Base-by-base conservation (phyloP, 2,329 filamentous ascomycete genomes). In the Microcyclosporella mali region DNA sequence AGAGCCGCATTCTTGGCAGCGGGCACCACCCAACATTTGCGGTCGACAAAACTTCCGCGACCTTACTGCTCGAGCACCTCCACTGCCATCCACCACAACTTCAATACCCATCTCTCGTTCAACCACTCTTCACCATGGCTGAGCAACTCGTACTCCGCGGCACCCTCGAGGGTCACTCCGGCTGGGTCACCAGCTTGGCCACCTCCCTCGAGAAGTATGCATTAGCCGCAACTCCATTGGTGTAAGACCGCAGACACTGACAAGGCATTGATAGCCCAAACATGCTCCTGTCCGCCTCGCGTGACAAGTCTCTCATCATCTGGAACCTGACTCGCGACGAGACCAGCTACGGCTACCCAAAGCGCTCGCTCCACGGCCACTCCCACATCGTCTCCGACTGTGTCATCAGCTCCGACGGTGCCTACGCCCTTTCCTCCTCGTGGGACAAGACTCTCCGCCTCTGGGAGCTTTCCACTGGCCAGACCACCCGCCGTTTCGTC, bases 381-480 rank as follows among this genome's bases (percentile, higher is more conserved):
- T 95, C 89, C 57, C 92, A 98, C 84, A 98, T 98, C 72, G 89
- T 98, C 70, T 97, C 92, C 72, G 92, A 98, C 85, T 97, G 92
- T 77, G 92, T 98, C 62, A 98, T 98, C 81, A 97, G 90, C 68
- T 97, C 92, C 59, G 92, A 98, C 73, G 92, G 92, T 72, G 90
- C 92, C 70, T 98, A 98, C 74, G 92, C 92, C 68, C 86, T 98
- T 66, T 97, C 92, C 63, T 85, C 90, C 60, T 97, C 92, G 56
- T 98, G 92, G 92, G 92, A 98, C 79, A 97, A 95, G 88, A 95
- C 90, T 60, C 88, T 98, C 69, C 90, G 92, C 66, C 85, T 98
- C 57, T 98, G 92, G 92, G 92, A 97, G 83, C 88, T 98, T 58
- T 85, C 89, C 65, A 94, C 86, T 64, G 92, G 92, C 72, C 88